These are phyloP conservation scores for Cladobotryum mycophilum DNA, from an alignment of 2,329 filamentous ascomycete species.

Conservation along the genomic window DNA sequence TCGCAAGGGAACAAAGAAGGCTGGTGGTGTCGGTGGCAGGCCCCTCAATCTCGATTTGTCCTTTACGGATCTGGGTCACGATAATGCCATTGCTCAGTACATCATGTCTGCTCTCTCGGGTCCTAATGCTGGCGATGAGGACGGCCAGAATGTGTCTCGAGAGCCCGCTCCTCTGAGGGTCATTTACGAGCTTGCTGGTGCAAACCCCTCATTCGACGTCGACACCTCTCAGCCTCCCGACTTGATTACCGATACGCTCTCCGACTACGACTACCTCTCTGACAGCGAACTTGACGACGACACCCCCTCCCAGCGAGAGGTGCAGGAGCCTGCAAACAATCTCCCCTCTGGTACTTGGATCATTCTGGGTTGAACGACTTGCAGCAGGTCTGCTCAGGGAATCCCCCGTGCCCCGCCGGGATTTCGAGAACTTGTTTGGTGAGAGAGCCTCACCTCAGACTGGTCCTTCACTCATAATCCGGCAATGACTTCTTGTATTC, in stretches of 20 bases:
- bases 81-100: slow-evolving; percentile 33
- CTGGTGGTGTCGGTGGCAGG: slow-evolving; percentile 18
- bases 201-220: slow-evolving; percentile 27
- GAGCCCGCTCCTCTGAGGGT: slow-evolving; percentile 26
- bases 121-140: slow-evolving; percentile 14
- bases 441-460: slow-evolving; percentile 20
- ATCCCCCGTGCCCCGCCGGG: slow-evolving; percentile 23
- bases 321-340: slow-evolving; percentile 22
- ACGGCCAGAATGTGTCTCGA: slow-evolving; percentile 12
- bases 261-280: slow-evolving; percentile 32
- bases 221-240: slow-evolving; percentile 32
- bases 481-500: neutral
- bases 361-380: slow-evolving; percentile 38
- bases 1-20: slow-evolving; percentile 20
- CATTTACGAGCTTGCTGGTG: slow-evolving; percentile 34
- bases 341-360: slow-evolving; percentile 33
- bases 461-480: neutral
- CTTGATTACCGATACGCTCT: slow-evolving; percentile 26
- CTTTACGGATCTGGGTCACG: slow-evolving; percentile 36
- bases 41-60: slow-evolving; percentile 34
- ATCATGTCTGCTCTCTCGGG: slow-evolving; percentile 22
- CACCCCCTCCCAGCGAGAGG: slow-evolving; percentile 25
- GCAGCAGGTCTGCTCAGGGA: slow-evolving; percentile 36
- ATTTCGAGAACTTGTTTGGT: slow-evolving; percentile 21
- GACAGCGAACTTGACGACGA: slow-evolving; percentile 30